These are phyloP conservation scores for Arabis alpina DNA, from an alignment of 345 rosid genomes.

Conservation along the genomic window DNA sequence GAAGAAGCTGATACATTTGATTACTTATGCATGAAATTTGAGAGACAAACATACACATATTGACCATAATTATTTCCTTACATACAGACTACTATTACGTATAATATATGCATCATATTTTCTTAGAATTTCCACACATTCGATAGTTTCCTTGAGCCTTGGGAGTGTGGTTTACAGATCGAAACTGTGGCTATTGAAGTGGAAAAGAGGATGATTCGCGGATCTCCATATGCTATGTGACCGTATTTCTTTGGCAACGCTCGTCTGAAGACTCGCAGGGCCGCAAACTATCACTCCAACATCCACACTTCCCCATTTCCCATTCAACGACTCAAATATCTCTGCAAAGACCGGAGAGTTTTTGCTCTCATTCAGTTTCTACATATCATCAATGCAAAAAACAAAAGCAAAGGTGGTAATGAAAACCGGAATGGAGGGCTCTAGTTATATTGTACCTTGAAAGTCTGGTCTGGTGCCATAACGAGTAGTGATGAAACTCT, in stretches of 20 bases:
- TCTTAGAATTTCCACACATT: background rate
- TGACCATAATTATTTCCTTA: slow-evolving; percentile 9
- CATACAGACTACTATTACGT: slow-evolving; percentile 2
- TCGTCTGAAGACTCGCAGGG: slow-evolving; percentile 69
- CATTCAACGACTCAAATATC: slow-evolving; percentile 54
- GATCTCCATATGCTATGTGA: slow-evolving; percentile 55
- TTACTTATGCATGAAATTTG: slow-evolving; percentile 6
- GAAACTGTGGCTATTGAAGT: slow-evolving; percentile 85
- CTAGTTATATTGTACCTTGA: slow-evolving; percentile 51
- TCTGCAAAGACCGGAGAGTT: slow-evolving; percentile 47
- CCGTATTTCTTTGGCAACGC: slow-evolving; percentile 82
- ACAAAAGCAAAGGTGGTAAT: too few species aligned
- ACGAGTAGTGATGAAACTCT: slow-evolving; percentile 41
- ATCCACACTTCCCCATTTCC: slow-evolving; percentile 71
- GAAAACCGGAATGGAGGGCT: too few species aligned
- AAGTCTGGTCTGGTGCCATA: slow-evolving; percentile 90
- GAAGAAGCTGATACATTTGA: slow-evolving; percentile 6
- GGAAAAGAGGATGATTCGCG: slow-evolving; percentile 56
- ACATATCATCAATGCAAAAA: too few species aligned
- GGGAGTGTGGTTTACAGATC: slow-evolving; percentile 50
- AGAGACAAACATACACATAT: slow-evolving; percentile 16
- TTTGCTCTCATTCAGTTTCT: too few species aligned
- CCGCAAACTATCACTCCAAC: slow-evolving; percentile 90
- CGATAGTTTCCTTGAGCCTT: background rate
- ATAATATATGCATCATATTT: background rate